A percentile compares a stretch with the other conserved stretches of the same genome.
phyloP scores from a whole-genome alignment of 1,139 yeast genomes.

The Yamadazyma dendronema region DNA sequence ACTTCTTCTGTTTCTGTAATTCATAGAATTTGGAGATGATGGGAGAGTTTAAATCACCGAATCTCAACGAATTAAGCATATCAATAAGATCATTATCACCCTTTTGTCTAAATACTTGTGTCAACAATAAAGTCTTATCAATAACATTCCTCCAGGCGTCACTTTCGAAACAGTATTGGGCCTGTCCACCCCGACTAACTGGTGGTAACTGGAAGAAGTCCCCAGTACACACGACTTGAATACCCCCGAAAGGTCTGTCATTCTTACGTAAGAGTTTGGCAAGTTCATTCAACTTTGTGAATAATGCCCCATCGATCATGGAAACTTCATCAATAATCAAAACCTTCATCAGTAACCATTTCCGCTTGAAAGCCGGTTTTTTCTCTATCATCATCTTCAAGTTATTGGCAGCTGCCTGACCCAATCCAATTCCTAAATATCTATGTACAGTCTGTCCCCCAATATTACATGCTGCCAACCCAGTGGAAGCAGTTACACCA shows the following conservation, averaged over 20 bases:
- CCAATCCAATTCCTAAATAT: conserved; percentile 78
- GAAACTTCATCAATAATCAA: conserved; percentile 79
- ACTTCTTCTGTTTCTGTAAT: conserved; percentile 53
- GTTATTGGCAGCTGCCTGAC: conserved; percentile 45
- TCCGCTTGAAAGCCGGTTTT: conserved; percentile 40
- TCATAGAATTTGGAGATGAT: conserved; percentile 44
- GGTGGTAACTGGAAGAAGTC: conserved; percentile 90
- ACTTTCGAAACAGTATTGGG: conserved; percentile 58
- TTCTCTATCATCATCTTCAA: conserved; percentile 47
- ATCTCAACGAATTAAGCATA: conserved; percentile 72
- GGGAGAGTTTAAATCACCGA: conserved; percentile 54
- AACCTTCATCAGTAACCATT: conserved; percentile 64
- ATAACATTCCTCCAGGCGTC: conserved; percentile 55
- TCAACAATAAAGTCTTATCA: conserved; percentile 54
- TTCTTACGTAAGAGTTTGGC: conserved; percentile 53
- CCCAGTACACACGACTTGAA: conserved; percentile 75
- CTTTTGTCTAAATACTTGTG: conserved; percentile 69
- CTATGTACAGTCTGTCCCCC: conserved; percentile 82
- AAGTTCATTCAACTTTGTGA: conserved; percentile 62
- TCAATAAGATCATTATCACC: conserved; percentile 67
- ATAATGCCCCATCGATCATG: conserved; percentile 70
- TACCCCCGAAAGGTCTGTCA: conserved; percentile 70
- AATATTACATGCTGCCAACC: conserved; percentile 84
- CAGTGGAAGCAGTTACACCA: conserved; percentile 90
- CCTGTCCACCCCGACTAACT: conserved; percentile 46